Base-by-base conservation (phyloP, 2,329 filamentous ascomycete genomes). In the Nemania serpens region DNA sequence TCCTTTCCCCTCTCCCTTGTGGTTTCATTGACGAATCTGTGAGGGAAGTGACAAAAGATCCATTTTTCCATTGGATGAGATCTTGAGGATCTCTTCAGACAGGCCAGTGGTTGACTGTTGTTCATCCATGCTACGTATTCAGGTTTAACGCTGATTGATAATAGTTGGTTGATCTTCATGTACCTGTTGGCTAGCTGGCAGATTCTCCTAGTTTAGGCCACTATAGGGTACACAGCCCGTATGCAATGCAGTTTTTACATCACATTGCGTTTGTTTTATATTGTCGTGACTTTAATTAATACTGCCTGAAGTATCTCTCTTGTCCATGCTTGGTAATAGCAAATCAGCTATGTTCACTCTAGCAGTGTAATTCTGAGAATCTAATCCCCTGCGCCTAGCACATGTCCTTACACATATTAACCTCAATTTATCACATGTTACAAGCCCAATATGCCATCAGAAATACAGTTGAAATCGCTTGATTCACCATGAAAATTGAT, bases 401-500 rank as follows among this genome's bases (percentile, higher is more conserved):
- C n/a, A n/a, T n/a, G n/a, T n/a, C n/a, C n/a, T n/a, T n/a, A n/a
- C n/a, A n/a, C n/a, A n/a, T n/a, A n/a, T n/a, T n/a, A n/a, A 25
- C 36, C 11, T 39, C 11, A 36, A 1, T 34, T 34, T n/a, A 50
- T 41, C 37, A 17, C 51, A 50, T 46, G 36, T 13, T 22, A 17
- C 18, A 45, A 49, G 3, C 10, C 29, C 13, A 18, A 22, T 45
- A 17, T 50, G 3, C n/a, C 5, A 1, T 34, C 34, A 7, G 20
- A 5, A 52, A 41, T 20, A 55, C 2, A 15, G 37, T 37, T 11
- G 13, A 25, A 36, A 11, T 17, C 13, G 17, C 9, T 20, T 4
- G 5, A 33, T 29, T 62, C 51, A 64, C 62, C 62, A 64, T n/a
- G 33, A 51, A 45, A 64, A 51, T 22, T 43, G 39, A 39, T 43